Evolutionary conservation across 441 rosid genomes (phyloP), one percentile per base, ranked within the genome.

Genomic region (Erodium chrysanthum): DNA sequence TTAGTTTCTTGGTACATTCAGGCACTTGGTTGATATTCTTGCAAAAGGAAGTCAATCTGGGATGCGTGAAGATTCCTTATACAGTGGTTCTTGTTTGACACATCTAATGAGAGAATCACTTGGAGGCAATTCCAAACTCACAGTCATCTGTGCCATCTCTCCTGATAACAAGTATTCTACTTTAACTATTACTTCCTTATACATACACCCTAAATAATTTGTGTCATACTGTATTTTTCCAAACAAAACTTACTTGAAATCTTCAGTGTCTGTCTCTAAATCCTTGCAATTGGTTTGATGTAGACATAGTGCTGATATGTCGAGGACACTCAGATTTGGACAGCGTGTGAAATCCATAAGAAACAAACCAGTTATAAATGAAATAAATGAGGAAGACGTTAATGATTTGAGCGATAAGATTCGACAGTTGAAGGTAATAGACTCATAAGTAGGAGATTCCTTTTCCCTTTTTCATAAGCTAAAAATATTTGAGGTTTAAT

Each of bases 111-210:
- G 92, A 77, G 99, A 95, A 69, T 95, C 99, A 69, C 97, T 95
- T 59, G 99, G 99, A 77, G 99, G 99, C 50, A 95, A 95, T 86
- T 98, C 99, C 68, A 95, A 90, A 76, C 71, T 95, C 72, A 97
- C 92, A 66, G 87, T 95, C 96, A 84, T 95, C 58, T 95, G 99
- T 78, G 98, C 99, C 77, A 77, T 95, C 74, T 95, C 97, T 76
- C 96, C 97, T 27, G 86, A 88, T 25, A 90, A 81, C 77, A 84
- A 97, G 99, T 91, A 85, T 75, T 42, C 58, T 50, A 44, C 69
- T 42, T 60, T 21, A 21, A 72, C 69, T 33, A 22, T 69, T 31
- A 60, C 65, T 56, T 67, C 42, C 68, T 65, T 66, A 52, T 42
- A 4, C 48, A 42, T 42, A 42, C 5, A n/a, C 15, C 48, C 48